These are phyloP conservation scores for Kluyveromyces sp. DNA, from an alignment of 1,139 yeast genomes.

Conservation along the genomic window DNA sequence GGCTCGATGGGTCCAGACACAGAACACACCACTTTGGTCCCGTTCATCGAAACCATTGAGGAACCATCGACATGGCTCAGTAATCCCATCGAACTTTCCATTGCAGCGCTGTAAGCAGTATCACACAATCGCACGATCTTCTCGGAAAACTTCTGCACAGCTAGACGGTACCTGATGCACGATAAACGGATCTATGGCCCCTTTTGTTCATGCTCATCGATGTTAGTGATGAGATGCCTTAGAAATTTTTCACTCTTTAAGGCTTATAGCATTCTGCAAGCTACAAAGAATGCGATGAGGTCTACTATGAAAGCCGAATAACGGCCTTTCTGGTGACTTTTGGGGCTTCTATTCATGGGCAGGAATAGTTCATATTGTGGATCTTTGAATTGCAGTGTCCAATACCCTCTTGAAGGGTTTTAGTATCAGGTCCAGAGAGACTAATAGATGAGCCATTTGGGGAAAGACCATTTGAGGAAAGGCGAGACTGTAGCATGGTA, in stretches of 20 bases:
- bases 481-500: slow-evolving; percentile 43
- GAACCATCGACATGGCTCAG: slow-evolving; percentile 74
- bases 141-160: too few relatives aligned
- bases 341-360: neutral
- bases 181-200: neutral
- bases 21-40: slow-evolving; percentile 59
- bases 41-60: slow-evolving; percentile 46
- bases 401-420: neutral
- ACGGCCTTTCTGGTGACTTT: neutral
- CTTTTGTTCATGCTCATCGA: neutral
- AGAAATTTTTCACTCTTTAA: neutral
- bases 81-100: slow-evolving; percentile 14
- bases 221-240: neutral
- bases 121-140: neutral
- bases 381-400: neutral
- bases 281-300: neutral
- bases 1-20: slow-evolving; percentile 92
- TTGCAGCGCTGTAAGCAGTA: neutral
- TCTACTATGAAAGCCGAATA: neutral
- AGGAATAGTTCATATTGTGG: neutral
- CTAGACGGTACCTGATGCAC: too few relatives aligned
- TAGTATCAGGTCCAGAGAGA: neutral
- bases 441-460: slow-evolving; percentile 4
- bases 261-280: neutral
- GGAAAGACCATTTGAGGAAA: slow-evolving; percentile 44